A percentile compares a stretch with the other conserved stretches of the same genome.
phyloP scores from a whole-genome alignment of 441 rosid genomes.

The Adansonia madagascariensis region DNA sequence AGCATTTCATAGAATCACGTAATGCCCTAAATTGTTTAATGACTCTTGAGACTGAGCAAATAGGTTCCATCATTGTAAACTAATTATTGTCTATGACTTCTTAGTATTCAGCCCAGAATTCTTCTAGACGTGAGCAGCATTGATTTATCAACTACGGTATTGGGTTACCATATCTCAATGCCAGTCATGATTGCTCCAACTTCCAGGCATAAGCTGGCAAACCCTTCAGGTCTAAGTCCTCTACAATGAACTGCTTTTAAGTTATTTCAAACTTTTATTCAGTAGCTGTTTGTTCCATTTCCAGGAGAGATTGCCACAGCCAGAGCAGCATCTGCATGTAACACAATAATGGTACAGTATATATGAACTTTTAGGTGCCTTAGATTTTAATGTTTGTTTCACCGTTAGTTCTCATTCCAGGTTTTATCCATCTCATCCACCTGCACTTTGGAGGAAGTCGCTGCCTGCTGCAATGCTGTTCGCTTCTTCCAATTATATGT shows the following conservation, averaged over 20 bases:
- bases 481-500: constrained; percentile 78
- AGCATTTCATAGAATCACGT: constrained; percentile 69
- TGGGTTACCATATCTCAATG: constrained; percentile 63
- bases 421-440: constrained; percentile 59
- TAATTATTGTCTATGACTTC: constrained; percentile 9
- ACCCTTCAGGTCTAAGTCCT: constrained; percentile 58
- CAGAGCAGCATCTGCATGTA: constrained; percentile 74
- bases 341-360: constrained; percentile 67
- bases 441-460: constrained; percentile 80
- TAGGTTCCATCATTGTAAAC: not conserved
- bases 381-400: constrained; percentile 6
- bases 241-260: not conserved
- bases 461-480: constrained; percentile 72
- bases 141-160: constrained; percentile 49
- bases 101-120: constrained; percentile 74
- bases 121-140: constrained; percentile 69
- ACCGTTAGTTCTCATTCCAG: constrained; percentile 33
- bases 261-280: constrained; percentile 16
- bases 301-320: constrained; percentile 85
- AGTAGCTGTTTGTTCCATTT: constrained; percentile 13
- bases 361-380: not conserved
- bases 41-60: not conserved
- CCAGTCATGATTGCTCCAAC: constrained; percentile 91
- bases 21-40: constrained; percentile 22
- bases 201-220: constrained; percentile 63